Evolutionary conservation across 2,329 filamentous ascomycete species (phyloP).

Genomic region (Diaporthe sp.): DNA sequence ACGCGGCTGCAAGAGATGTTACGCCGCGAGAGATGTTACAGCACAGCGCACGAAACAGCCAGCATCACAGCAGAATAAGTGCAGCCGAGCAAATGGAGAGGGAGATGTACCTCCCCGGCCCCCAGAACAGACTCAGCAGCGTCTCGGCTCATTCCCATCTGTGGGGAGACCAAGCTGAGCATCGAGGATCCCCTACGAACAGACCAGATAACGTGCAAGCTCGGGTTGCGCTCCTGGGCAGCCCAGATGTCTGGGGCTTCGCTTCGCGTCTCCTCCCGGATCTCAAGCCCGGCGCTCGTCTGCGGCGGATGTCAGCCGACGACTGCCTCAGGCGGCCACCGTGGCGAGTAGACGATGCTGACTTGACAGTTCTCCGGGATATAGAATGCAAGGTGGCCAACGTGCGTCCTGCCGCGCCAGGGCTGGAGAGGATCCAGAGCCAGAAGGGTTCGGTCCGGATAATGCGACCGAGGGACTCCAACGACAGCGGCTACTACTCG

Average conservation of each 20-base stretch:
- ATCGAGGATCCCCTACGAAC: not conserved
- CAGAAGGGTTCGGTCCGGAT: not conserved
- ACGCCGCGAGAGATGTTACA: not conserved
- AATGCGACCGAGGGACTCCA: not conserved
- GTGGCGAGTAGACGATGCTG: no score
- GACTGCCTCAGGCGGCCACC: not conserved
- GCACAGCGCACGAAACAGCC: no score
- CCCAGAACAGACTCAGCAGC: not conserved
- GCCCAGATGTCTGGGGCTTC: conserved; percentile 16
- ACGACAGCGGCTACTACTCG: conserved; percentile 31
- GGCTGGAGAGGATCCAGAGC: not conserved
- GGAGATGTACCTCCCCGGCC: not conserved
- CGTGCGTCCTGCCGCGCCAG: not conserved
- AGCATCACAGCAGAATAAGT: not conserved
- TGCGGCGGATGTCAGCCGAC: not conserved
- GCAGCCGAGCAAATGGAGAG: no score
- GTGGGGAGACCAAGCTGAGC: not conserved
- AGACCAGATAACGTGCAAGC: not conserved
- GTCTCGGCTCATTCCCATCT: not conserved
- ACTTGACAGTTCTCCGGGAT: not conserved
- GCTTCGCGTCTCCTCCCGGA: not conserved
- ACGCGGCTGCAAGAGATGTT: fast-evolving
- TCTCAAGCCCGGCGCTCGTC: not conserved
- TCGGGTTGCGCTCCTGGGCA: conserved; percentile 13
- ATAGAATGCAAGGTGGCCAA: not conserved